phyloP scores from a whole-genome alignment of 306 rosid genomes.

The Vicia faba region DNA sequence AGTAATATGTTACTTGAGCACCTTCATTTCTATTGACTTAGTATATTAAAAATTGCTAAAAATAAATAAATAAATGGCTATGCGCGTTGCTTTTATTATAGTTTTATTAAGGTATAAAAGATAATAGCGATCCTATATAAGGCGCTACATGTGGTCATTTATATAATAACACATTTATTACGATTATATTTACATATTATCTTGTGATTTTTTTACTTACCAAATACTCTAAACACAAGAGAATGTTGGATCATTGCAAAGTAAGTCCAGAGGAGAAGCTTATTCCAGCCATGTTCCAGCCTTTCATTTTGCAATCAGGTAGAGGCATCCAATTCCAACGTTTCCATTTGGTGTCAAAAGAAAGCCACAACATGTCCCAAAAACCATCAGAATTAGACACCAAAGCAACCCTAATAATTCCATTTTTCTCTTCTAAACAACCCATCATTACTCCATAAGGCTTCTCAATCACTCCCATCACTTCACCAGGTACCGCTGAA shows the following conservation, averaged over 20 bases:
- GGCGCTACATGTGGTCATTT: no score
- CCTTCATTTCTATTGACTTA: no score
- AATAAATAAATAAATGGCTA: no score
- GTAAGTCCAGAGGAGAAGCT: slow-evolving; percentile 63
- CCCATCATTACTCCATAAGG: slow-evolving; percentile 68
- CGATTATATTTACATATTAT: no score
- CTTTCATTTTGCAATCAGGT: slow-evolving; percentile 66
- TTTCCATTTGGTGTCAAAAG: slow-evolving; percentile 36
- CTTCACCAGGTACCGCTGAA: slow-evolving; percentile 33
- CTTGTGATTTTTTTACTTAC: no score
- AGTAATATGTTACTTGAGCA: no score
- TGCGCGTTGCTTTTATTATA: no score
- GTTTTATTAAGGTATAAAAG: no score
- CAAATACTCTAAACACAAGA: no score
- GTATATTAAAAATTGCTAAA: no score
- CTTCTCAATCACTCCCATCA: slow-evolving; percentile 48
- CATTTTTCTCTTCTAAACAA: slow-evolving; percentile 58
- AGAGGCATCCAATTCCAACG: slow-evolving; percentile 54
- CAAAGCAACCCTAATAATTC: slow-evolving; percentile 44
- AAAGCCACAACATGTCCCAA: slow-evolving; percentile 61
- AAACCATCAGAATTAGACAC: slow-evolving; percentile 59
- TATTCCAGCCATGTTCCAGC: slow-evolving; percentile 65
- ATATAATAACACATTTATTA: no score
- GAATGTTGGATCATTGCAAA: slow-evolving; percentile 31
- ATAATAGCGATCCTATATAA: no score